phyloP scores from a whole-genome alignment of 2,329 filamentous ascomycete species.

The Alternaria ethzedia region DNA sequence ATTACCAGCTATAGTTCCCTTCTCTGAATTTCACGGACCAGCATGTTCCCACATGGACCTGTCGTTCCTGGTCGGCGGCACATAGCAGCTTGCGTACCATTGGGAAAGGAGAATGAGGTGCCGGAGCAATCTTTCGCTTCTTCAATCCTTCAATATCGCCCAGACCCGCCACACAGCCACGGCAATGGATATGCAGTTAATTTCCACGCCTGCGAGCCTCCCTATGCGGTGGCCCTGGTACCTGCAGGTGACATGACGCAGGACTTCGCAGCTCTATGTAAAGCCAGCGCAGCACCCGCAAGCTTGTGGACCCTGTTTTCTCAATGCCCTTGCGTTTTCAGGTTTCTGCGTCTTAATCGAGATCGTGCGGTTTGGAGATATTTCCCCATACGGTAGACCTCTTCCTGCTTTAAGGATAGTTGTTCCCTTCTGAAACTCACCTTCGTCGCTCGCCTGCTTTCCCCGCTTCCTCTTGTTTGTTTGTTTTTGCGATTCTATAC shows the following conservation, averaged over 20 bases:
- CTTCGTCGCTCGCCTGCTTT: slow-evolving; percentile 1
- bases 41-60: slow-evolving; percentile 14
- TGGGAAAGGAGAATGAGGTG: not conserved
- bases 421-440: slow-evolving; percentile 7
- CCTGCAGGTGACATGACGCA: slow-evolving; percentile 25
- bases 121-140: slow-evolving; percentile 1
- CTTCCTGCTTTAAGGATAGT: slow-evolving; percentile 12
- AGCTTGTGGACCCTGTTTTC: slow-evolving; percentile 9
- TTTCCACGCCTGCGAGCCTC: slow-evolving; percentile 20
- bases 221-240: slow-evolving; percentile 11
- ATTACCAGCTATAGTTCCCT: slow-evolving; percentile 18
- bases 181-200: slow-evolving; percentile 11
- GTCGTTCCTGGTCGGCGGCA: not conserved
- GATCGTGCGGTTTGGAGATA: slow-evolving; percentile 7
- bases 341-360: slow-evolving; percentile 15
- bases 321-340: slow-evolving; percentile 7
- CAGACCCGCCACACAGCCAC: slow-evolving; percentile 18
- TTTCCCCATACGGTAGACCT: slow-evolving; percentile 8
- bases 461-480: slow-evolving; percentile 2
- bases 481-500: slow-evolving; percentile 2
- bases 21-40: slow-evolving; percentile 7
- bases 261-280: slow-evolving; percentile 9
- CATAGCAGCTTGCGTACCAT: not conserved
- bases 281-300: slow-evolving; percentile 25
- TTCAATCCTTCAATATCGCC: slow-evolving; percentile 12